A percentile compares a stretch with the other conserved stretches of the same genome.
These are phyloP conservation scores for Solanum lignicaule DNA, from an alignment of 257 asterid species.

Conservation along the genomic window DNA sequence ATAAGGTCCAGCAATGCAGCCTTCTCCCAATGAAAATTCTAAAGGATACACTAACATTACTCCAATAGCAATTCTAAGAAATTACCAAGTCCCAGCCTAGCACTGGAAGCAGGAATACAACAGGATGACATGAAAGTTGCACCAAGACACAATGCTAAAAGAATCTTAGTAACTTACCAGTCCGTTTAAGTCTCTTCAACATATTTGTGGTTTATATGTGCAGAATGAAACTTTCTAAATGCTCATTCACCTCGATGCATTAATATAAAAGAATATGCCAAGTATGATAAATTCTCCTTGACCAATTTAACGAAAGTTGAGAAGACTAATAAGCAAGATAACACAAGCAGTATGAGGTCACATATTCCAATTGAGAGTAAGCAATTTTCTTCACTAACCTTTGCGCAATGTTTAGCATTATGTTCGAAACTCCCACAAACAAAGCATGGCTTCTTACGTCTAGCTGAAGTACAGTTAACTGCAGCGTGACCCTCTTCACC, in stretches of 20 bases:
- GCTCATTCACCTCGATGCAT: background rate
- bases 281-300: background rate
- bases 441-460: conserved; percentile 89
- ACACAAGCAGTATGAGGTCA: background rate
- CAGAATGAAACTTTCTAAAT: background rate
- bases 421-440: conserved; percentile 94
- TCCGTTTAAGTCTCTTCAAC: background rate
- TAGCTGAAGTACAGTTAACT: conserved; percentile 70
- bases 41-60: background rate
- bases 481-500: conserved; percentile 91
- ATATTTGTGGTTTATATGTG: background rate
- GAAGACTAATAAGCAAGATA: background rate
- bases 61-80: background rate
- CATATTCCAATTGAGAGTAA: background rate
- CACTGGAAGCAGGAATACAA: background rate
- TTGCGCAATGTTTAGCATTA: conserved; percentile 62
- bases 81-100: background rate
- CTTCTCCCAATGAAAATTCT: background rate
- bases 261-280: background rate
- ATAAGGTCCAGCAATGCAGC: background rate
- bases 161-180: background rate
- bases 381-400: conserved; percentile 34
- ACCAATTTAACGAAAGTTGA: background rate
- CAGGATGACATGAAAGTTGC: background rate
- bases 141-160: background rate